These are phyloP conservation scores for Pelargonium nanum DNA, from an alignment of 345 rosid species.

Conservation along the genomic window DNA sequence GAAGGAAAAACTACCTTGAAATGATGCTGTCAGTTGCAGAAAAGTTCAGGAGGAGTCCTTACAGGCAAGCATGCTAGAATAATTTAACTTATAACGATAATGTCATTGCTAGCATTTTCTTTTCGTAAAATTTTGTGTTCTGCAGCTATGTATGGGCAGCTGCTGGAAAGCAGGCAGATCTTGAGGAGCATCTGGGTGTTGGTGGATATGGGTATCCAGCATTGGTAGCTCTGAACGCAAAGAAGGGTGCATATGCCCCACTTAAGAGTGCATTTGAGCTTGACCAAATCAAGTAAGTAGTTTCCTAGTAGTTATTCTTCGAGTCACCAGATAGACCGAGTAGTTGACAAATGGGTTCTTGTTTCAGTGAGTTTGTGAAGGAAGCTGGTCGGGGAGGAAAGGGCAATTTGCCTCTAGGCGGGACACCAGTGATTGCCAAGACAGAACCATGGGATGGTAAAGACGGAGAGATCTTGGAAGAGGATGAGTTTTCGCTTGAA, in stretches of 20 bases:
- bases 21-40: constrained; percentile 71
- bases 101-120: neutral
- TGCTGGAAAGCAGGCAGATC: constrained; percentile 84
- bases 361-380: constrained; percentile 74
- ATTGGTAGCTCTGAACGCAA: constrained; percentile 80
- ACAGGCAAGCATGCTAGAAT: constrained; percentile 40
- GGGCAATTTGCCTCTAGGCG: constrained; percentile 73
- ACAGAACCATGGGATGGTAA: constrained; percentile 89
- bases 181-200: constrained; percentile 68
- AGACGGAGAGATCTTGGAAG: constrained; percentile 74
- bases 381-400: constrained; percentile 90
- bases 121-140: neutral
- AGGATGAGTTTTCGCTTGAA: constrained; percentile 86
- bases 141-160: constrained; percentile 91
- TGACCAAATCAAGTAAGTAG: constrained; percentile 67
- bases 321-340: too few species aligned
- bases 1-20: constrained; percentile 74
- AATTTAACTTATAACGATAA: neutral
- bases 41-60: constrained; percentile 77
- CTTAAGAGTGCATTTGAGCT: constrained; percentile 92
- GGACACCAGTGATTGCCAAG: constrained; percentile 41
- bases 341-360: too few species aligned
- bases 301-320: too few species aligned
- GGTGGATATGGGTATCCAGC: constrained; percentile 99
- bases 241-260: constrained; percentile 93